Evolutionary conservation across 2,329 filamentous ascomycete genomes (phyloP), one percentile per base, ranked within the genome.

Genomic region (Claviceps maximensis): DNA sequence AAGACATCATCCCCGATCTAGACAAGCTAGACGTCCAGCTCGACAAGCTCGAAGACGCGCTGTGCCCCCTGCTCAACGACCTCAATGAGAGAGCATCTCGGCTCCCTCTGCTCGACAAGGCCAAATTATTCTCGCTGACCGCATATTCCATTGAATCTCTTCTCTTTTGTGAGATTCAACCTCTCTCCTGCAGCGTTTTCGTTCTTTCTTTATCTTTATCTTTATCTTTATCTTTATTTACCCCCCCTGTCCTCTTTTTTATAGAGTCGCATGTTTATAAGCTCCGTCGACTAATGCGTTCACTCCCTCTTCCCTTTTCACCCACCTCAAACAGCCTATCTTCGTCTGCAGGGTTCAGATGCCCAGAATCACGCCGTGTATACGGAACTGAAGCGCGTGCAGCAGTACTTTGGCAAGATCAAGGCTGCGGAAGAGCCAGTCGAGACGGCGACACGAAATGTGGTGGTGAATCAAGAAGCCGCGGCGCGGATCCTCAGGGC

Each of bases 361-460:
- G 84, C 87, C n/a, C 89, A 86, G 66, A 77, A 86, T 51, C 91
- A 97, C 65, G 79, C 87, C 29, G 81, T 98, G 55, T 93, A 89
- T 69, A 78, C 78, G 55, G 93, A 98, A 72, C 78, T 98, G 57
- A 84, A 82, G 54, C 83, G 93, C 53, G 84, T 97, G 52, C 89
- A 84, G 67, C 86, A 89, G 65, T 97, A 97, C 68, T 95, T 95
- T 69, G 82, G 80, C 55, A 98, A 97, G 73, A 91, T 97, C 66
- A 88, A 93, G 64, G 74, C 75, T 15, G 78, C 82, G 3, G 89
- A 96, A 68, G 77, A 74, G 7, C 78, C 79, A 1, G 75, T 77
- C 3, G 68, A 72, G 51, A 74, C 80, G 62, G 68, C 72, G 51
- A 74, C 80, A 62, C 76, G 77, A 33, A 73, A 68, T 44, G 63